Conservation (phyloP, 129 eudicot species). For the Silybum marianum region DNA sequence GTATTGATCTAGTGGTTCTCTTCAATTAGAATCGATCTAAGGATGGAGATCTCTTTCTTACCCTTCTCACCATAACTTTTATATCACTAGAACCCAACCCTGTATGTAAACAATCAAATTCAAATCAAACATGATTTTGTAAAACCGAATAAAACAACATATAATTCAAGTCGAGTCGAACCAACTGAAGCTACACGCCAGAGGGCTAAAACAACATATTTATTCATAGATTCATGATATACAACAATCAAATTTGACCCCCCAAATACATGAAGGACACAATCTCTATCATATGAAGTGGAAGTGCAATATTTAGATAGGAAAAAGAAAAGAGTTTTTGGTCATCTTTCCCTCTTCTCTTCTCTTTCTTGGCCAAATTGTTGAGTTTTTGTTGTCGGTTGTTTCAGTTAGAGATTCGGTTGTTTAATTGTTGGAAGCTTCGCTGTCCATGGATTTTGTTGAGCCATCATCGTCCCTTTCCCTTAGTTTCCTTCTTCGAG, state of each 20-base stretch:
- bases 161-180: neutral
- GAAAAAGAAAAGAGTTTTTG: neutral
- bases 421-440: constrained; percentile 15
- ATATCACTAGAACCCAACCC: too few relatives aligned
- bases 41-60: too few relatives aligned
- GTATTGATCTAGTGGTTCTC: too few relatives aligned
- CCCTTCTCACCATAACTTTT: too few relatives aligned
- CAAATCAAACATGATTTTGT: neutral
- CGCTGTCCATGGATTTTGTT: constrained; percentile 28
- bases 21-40: too few relatives aligned
- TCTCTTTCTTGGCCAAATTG: constrained; percentile 10
- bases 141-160: constrained; percentile 15
- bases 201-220: constrained; percentile 4
- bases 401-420: neutral
- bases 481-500: constrained; percentile 27
- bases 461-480: constrained; percentile 38
- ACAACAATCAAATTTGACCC: constrained; percentile 15
- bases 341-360: constrained; percentile 13
- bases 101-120: neutral
- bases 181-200: too few relatives aligned
- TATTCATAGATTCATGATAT: constrained; percentile 24
- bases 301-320: constrained; percentile 14
- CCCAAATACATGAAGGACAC: constrained; percentile 15
- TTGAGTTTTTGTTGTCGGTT: constrained; percentile 21
- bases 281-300: constrained; percentile 1